Evolutionary conservation across 2,329 filamentous ascomycete species (phyloP).

Genomic region (Colletotrichum lini): DNA sequence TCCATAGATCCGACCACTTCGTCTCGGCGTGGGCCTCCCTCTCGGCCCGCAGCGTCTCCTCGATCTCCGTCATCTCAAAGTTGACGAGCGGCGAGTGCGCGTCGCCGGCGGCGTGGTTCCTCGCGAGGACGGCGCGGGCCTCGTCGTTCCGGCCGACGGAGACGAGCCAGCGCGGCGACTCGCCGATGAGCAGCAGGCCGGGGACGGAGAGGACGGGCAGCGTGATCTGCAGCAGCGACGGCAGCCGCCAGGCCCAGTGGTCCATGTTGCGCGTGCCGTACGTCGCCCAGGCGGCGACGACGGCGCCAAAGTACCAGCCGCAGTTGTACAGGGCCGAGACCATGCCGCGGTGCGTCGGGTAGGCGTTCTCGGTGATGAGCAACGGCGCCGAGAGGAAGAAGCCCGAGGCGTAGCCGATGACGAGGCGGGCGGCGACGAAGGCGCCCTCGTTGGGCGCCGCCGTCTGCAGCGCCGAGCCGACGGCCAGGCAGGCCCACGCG

Average conservation of each 20-base stretch:
- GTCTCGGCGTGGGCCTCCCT: no score
- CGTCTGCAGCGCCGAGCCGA: slow-evolving; percentile 55
- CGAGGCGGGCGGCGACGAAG: slow-evolving; percentile 51
- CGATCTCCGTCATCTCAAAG: no score
- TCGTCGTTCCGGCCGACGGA: slow-evolving; percentile 64
- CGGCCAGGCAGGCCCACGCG: slow-evolving; percentile 34
- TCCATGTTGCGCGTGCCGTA: slow-evolving; percentile 52
- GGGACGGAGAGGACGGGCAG: slow-evolving; percentile 60
- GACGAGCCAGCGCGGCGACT: slow-evolving; percentile 72
- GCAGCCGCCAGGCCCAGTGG: slow-evolving; percentile 71
- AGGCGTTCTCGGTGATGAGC: slow-evolving; percentile 53
- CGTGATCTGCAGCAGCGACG: slow-evolving; percentile 66
- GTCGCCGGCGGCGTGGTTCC: no score
- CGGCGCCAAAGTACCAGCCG: slow-evolving; percentile 47
- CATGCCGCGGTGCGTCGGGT: slow-evolving; percentile 52
- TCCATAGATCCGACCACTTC: background rate
- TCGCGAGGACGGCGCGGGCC: slow-evolving; percentile 49
- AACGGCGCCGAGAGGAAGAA: slow-evolving; percentile 49
- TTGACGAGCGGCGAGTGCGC: no score
- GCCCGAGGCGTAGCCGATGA: slow-evolving; percentile 46
- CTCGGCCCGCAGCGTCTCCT: no score
- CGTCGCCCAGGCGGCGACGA: slow-evolving; percentile 67
- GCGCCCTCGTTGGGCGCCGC: slow-evolving; percentile 53
- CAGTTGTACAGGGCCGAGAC: no score
- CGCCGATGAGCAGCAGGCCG: slow-evolving; percentile 66